Evolutionary conservation across 257 asterid species (phyloP).

Genomic region (Capsicum chinense): DNA sequence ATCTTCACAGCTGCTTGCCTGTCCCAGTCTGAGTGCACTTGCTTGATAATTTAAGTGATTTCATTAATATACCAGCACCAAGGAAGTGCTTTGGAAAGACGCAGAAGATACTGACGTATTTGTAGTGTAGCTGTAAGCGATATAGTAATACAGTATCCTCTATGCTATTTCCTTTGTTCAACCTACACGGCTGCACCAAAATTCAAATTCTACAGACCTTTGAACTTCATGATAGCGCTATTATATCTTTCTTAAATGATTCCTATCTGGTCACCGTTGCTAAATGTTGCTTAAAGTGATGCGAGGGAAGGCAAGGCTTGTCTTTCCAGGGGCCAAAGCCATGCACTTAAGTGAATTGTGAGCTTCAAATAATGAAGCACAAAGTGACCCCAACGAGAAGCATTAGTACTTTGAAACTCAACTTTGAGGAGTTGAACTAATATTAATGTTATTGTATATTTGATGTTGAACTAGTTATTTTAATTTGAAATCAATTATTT

Average conservation of each 20-base stretch:
- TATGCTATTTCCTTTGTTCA: constrained; percentile 2
- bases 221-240: not conserved
- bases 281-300: not conserved
- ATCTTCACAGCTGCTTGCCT: not conserved
- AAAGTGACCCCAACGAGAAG: not conserved
- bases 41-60: not conserved
- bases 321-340: not conserved
- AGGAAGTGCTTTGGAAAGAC: constrained; percentile 4
- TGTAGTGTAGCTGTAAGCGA: not conserved
- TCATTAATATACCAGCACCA: not conserved
- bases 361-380: constrained; percentile 2
- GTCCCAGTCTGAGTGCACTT: not conserved
- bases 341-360: not conserved
- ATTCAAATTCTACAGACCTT: constrained; percentile 3
- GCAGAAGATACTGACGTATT: not conserved
- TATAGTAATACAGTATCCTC: not conserved
- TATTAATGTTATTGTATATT: not conserved
- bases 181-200: not conserved
- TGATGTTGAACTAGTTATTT: constrained; percentile 1
- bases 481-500: not conserved
- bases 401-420: not conserved
- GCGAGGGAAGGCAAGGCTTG: not conserved
- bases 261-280: not conserved
- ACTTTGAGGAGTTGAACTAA: not conserved
- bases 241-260: not conserved